Base-by-base conservation (phyloP, 306 rosid genomes). In the Citrullus mucosospermus region DNA sequence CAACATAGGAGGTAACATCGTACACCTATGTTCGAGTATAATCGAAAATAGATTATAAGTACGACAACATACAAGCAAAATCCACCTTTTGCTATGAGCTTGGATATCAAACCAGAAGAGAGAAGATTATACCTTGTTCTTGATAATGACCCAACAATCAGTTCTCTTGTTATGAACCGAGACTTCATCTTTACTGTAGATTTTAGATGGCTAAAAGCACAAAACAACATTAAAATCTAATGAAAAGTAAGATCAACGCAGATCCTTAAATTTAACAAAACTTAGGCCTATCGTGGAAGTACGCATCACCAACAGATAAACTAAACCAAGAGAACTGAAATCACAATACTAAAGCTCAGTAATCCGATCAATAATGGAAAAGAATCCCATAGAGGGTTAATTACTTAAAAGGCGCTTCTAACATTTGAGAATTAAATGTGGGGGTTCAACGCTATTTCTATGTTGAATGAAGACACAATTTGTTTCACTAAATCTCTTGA, bases 101-200 rank as follows among this genome's bases (percentile, higher is more conserved):
- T 34, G 76, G 58, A 71, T 63, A 44, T 55, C 28, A 59, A 75
- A 53, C 66, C 75, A 74, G 30, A 82, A 57, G 13, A 48, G 6
- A 44, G 43, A 78, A 76, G 43, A 75, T 67, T 60, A 18, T 82
- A 93, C 96, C 96, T 74, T 90, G 87, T 89, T 88, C 89, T 92
- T 91, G 87, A 94, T 92, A 74, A 94, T 94, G 83, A 94, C 86
- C 97, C 98, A 94, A 80, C 98, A 94, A 82, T 94, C 95, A 32
- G 97, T 87, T 84, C 91, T 87, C 82, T 80, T 92, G 81, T 87
- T 89, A 86, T 94, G 98, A 87, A 77, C 85, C 14, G 88, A 80
- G 11, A 94, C 89, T 53, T 94, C 92, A 41, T 84, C 77, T 84
- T 91, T 89, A 78, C 82, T 82, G 86, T 84, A 90, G 79, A 83